Evolutionary conservation across 2,329 filamentous ascomycete species (phyloP).

Genomic region (Nemania sp.): DNA sequence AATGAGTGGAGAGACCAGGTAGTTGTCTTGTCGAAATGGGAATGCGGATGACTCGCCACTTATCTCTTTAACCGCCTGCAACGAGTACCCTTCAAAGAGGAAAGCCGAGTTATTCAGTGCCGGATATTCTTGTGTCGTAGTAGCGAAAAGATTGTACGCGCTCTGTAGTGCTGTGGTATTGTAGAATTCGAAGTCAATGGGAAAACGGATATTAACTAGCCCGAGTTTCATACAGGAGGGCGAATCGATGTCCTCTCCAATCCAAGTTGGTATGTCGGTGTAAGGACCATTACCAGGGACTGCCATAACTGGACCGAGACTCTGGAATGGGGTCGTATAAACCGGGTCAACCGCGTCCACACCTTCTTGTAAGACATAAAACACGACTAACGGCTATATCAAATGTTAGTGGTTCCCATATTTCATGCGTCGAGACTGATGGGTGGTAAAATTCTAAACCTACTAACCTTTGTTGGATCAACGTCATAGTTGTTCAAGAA

Average conservation of each 20-base stretch:
- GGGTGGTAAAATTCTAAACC: too few species aligned
- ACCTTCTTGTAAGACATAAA: constrained; percentile 40
- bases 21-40: constrained; percentile 35
- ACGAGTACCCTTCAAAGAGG: constrained; percentile 43
- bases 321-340: constrained; percentile 37
- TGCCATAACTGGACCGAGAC: constrained; percentile 30
- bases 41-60: constrained; percentile 39
- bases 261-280: constrained; percentile 36
- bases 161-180: constrained; percentile 53
- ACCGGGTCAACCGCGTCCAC: constrained; percentile 31
- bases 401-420: too few species aligned
- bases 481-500: constrained; percentile 34
- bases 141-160: constrained; percentile 55
- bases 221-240: constrained; percentile 39
- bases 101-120: constrained; percentile 47
- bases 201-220: constrained; percentile 41
- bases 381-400: not conserved
- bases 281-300: constrained; percentile 29
- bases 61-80: constrained; percentile 41
- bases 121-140: constrained; percentile 49
- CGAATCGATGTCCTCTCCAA: constrained; percentile 13
- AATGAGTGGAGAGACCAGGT: constrained; percentile 46
- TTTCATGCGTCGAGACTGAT: too few species aligned
- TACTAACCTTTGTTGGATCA: constrained; percentile 36
- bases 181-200: constrained; percentile 45